Evolutionary conservation across 805 yeast species (phyloP).

Genomic region (Ogataea neopini): DNA sequence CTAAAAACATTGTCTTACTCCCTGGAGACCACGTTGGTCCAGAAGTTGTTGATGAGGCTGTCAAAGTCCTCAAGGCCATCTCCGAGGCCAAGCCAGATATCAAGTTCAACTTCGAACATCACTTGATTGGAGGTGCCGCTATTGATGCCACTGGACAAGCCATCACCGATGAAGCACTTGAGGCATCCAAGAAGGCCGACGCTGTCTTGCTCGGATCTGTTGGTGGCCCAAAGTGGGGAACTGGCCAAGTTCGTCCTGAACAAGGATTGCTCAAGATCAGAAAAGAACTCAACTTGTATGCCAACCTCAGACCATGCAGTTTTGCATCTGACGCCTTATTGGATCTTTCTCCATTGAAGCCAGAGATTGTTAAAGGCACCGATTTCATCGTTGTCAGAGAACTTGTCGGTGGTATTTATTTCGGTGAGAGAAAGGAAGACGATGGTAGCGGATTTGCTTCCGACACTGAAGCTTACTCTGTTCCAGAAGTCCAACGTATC

Average conservation of each 20-base stretch:
- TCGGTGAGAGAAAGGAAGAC: conserved; percentile 94
- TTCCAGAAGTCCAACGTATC: conserved; percentile 90
- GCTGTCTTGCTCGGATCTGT: conserved; percentile 98
- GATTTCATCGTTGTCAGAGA: conserved; percentile 94
- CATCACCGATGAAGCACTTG: conserved; percentile 79
- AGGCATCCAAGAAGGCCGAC: conserved; percentile 81
- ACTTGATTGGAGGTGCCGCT: conserved; percentile 97
- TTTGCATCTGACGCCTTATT: conserved; percentile 84
- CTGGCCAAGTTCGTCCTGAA: conserved; percentile 95
- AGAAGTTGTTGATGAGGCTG: conserved; percentile 87
- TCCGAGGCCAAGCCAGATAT: conserved; percentile 54
- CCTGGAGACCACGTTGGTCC: conserved; percentile 98
- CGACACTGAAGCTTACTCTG: conserved; percentile 92
- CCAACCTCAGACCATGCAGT: conserved; percentile 95
- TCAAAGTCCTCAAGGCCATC: conserved; percentile 84
- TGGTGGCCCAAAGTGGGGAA: conserved; percentile 99
- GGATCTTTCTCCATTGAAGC: conserved; percentile 84
- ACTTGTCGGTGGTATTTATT: conserved; percentile 96
- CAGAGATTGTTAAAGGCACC: conserved; percentile 85
- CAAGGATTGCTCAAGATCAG: conserved; percentile 94
- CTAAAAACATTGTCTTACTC: conserved; percentile 77
- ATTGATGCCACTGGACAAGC: conserved; percentile 96
- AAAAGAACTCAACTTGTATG: conserved; percentile 91
- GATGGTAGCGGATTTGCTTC: conserved; percentile 83
- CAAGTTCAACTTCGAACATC: conserved; percentile 75